Percentiles rank a stretch among this genome's conserved stretches.
These are phyloP conservation scores for Canariomyces notabilis DNA, from an alignment of 2,329 filamentous ascomycete species.

Conservation along the genomic window DNA sequence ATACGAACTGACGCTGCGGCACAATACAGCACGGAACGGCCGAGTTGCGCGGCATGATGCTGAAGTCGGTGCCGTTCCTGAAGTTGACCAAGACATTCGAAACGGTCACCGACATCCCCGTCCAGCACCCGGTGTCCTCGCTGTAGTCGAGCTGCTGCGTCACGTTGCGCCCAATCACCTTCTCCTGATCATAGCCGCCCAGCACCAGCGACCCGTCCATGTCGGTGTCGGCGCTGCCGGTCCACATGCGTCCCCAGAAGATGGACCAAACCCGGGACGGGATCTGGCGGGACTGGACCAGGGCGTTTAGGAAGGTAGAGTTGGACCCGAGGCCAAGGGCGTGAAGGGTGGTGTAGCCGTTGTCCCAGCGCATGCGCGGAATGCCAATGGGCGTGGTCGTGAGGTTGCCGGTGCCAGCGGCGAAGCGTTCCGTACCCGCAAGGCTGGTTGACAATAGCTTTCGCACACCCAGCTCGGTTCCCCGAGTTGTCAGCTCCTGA, in stretches of 20 bases:
- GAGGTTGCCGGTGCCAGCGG: slow-evolving; percentile 3
- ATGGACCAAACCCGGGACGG: slow-evolving; percentile 32
- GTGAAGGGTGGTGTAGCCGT: slow-evolving; percentile 27
- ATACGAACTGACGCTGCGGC: slow-evolving; percentile 29
- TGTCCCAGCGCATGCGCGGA: slow-evolving; percentile 26
- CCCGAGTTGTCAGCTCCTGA: slow-evolving; percentile 10
- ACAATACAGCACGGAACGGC: slow-evolving; percentile 28
- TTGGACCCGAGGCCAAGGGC: slow-evolving; percentile 29
- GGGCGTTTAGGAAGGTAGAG: slow-evolving; percentile 29
- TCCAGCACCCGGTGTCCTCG: slow-evolving; percentile 25
- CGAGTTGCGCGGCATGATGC: slow-evolving; percentile 26
- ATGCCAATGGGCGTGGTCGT: slow-evolving; percentile 25
- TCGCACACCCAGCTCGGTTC: slow-evolving; percentile 19
- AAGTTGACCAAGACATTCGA: slow-evolving; percentile 27
- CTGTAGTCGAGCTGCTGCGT: slow-evolving; percentile 27
- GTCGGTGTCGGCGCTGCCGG: slow-evolving; percentile 12
- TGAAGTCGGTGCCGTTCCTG: slow-evolving; percentile 24
- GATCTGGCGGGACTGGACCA: slow-evolving; percentile 22
- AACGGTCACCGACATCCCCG: slow-evolving; percentile 27
- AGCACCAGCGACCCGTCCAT: slow-evolving; percentile 31
- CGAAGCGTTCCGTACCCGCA: slow-evolving; percentile 22
- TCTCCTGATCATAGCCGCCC: slow-evolving; percentile 33
- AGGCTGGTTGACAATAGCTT: slow-evolving; percentile 23
- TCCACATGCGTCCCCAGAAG: slow-evolving; percentile 34
- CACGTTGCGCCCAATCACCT: slow-evolving; percentile 27